phyloP scores from a whole-genome alignment of 192 early-diverging fungal genomes.

The Gamsiella multidivaricata region DNA sequence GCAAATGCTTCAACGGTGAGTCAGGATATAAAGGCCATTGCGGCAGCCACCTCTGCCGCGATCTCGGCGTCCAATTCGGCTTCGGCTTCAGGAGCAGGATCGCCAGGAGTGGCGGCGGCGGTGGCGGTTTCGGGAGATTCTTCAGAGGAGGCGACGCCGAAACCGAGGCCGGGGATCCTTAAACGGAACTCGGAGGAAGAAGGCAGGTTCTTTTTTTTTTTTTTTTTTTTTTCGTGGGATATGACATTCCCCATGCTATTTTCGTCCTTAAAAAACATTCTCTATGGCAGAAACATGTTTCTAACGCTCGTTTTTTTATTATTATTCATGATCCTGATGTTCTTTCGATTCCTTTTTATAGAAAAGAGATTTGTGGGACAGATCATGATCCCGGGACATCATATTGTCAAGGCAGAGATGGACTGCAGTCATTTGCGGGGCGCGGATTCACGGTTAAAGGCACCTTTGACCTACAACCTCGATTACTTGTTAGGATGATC shows the following conservation, averaged over 20 bases:
- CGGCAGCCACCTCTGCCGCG: neutral
- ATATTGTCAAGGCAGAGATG: conserved; percentile 70
- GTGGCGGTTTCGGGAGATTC: neutral
- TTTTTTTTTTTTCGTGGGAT: too few relatives aligned
- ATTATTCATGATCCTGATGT: too few relatives aligned
- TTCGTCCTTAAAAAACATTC: too few relatives aligned
- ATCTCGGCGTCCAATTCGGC: too few relatives aligned
- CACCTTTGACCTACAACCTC: conserved; percentile 7
- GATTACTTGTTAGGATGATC: conserved; percentile 25
- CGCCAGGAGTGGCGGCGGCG: neutral
- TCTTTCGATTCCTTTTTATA: neutral
- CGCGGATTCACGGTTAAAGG: conserved; percentile 19
- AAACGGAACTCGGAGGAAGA: conserved; percentile 7
- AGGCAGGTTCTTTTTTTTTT: conserved; percentile 15
- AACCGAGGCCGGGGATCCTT: neutral
- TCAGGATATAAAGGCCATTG: neutral
- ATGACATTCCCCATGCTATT: too few relatives aligned
- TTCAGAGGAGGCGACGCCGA: neutral
- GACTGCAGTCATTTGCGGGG: conserved; percentile 55
- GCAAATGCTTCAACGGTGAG: neutral
- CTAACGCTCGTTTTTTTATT: too few relatives aligned
- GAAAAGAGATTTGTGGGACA: conserved; percentile 68
- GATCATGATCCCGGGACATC: conserved; percentile 83
- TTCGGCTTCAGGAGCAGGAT: neutral
- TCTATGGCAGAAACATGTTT: too few relatives aligned